Base-by-base conservation (phyloP, 768 basidiomycete species). In the Cystobasidium ongulense region DNA sequence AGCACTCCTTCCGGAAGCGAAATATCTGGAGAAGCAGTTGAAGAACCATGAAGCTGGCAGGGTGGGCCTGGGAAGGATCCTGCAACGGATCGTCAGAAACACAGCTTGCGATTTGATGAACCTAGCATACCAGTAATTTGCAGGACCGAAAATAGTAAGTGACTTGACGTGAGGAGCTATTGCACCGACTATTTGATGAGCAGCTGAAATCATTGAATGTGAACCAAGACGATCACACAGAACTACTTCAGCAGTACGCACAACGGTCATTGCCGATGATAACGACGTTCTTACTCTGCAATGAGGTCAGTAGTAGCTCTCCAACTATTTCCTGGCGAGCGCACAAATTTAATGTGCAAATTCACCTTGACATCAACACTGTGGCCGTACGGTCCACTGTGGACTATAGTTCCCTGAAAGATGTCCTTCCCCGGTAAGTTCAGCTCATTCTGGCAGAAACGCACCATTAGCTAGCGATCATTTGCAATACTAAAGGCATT, bases 51-150 rank as follows among this genome's bases (percentile, higher is more conserved):
- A 43, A 8, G 53, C 13, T 46, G 65, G 43, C 15, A 67, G 27
- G 21, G 65, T 67, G 21, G 65, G 65, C n/a, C 65, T 36, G 18
- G 65, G 65, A 10, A 67, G 50, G 21, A 59, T 59, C 57, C 57
- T 59, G 25, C 5, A 3, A 23, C 23, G 33, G 21, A 29, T 59
- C n/a, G n/a, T 54, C 27, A 29, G 21, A 46, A 13, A 46, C 27
- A 10, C n/a, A n/a, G 8, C 21, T 54, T 54, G 7, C 21, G 21
- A 54, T 7, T 10, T n/a, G 27, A 23, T 54, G 10, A 54, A 15
- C 29, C 8, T 11, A 23, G 23, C 57, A 29, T 31, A 67, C 65
- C 65, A 67, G 35, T 67, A 43, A 8, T 50, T 39, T 1, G 65
- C 52, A 21, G 65, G 65, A 29, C 21, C 38, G 29, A 67, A 67